phyloP scores from a whole-genome alignment of 768 basidiomycete genomes.

The Leccinum incarnatum region DNA sequence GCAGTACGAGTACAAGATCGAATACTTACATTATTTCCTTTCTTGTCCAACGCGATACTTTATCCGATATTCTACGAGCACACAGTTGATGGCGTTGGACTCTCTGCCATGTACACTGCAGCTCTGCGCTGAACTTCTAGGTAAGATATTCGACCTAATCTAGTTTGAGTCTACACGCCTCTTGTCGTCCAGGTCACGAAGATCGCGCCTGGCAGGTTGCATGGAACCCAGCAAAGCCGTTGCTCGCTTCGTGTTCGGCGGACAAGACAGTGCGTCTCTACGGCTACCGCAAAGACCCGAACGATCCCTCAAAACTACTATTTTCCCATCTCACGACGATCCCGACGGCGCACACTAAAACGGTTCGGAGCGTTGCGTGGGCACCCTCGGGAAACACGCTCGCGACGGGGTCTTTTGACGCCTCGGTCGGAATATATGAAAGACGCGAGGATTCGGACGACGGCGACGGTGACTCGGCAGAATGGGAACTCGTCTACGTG shows the following conservation, averaged over 20 bases:
- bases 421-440: conserved; percentile 91
- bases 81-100: neutral
- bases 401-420: conserved; percentile 92
- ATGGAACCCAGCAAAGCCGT: conserved; percentile 81
- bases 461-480: conserved; percentile 37
- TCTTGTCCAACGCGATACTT: too few relatives aligned
- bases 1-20: too few relatives aligned
- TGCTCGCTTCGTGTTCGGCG: conserved; percentile 91
- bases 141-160: conserved; percentile 8
- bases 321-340: conserved; percentile 63
- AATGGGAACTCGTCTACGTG: conserved; percentile 87
- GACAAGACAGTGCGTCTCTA: conserved; percentile 92
- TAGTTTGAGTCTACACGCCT: neutral
- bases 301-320: conserved; percentile 24
- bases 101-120: conserved; percentile 10
- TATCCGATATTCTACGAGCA: neutral
- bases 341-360: conserved; percentile 81
- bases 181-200: conserved; percentile 54
- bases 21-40: too few relatives aligned
- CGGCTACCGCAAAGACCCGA: conserved; percentile 45
- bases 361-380: conserved; percentile 87
- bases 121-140: conserved; percentile 24
- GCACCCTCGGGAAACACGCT: conserved; percentile 82
- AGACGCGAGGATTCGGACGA: conserved; percentile 48
- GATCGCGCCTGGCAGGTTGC: conserved; percentile 86